A percentile compares a stretch with the other conserved stretches of the same genome.
phyloP scores from a whole-genome alignment of 148 eudicot species.

The Agrostemma githago region DNA sequence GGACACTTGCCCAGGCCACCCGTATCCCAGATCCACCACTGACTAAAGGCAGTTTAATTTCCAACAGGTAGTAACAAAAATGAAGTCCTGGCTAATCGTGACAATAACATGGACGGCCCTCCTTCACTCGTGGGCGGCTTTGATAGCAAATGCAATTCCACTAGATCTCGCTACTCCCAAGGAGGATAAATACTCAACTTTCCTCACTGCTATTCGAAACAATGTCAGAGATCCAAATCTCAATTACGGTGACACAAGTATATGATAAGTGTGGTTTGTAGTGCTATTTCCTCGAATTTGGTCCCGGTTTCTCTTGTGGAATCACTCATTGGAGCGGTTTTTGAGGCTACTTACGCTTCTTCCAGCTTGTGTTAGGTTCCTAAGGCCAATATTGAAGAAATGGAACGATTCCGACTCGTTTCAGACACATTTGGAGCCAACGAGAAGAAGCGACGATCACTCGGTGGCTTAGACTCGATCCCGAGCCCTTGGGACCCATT shows the following conservation, averaged over 20 bases:
- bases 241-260: slow-evolving; percentile 4
- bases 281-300: too few relatives aligned
- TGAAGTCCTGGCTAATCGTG: neutral
- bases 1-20: neutral
- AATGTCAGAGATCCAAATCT: slow-evolving; percentile 2
- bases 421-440: too few relatives aligned
- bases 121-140: neutral
- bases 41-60: neutral
- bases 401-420: too few relatives aligned
- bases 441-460: too few relatives aligned
- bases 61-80: neutral
- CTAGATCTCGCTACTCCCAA: neutral
- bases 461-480: too few relatives aligned
- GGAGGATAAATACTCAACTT: neutral
- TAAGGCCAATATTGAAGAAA: too few relatives aligned
- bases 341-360: too few relatives aligned
- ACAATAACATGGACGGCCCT: neutral
- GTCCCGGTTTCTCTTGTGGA: too few relatives aligned
- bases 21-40: neutral
- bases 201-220: neutral
- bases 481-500: too few relatives aligned
- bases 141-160: neutral
- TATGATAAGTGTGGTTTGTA: too few relatives aligned
- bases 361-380: too few relatives aligned
- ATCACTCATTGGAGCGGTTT: too few relatives aligned